These are phyloP conservation scores for Endoconidiophora polonica DNA, from an alignment of 2,329 filamentous ascomycete species.

Conservation along the genomic window DNA sequence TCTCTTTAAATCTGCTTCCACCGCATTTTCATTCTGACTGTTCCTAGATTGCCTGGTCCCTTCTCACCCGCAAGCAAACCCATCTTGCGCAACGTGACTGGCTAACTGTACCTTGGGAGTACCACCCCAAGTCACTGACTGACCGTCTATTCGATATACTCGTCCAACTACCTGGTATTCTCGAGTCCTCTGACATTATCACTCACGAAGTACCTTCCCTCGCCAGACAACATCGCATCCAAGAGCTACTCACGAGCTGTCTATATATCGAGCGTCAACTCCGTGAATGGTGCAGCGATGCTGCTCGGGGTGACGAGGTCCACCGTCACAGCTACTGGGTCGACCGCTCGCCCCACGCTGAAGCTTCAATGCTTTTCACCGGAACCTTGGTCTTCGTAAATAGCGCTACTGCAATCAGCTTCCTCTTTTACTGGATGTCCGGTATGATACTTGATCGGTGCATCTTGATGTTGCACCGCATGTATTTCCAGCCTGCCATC, in stretches of 20 bases:
- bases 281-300: slow-evolving; percentile 28
- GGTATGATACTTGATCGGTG: slow-evolving; percentile 33
- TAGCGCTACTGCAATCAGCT: slow-evolving; percentile 27
- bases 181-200: slow-evolving; percentile 29
- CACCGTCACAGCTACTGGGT: slow-evolving; percentile 21
- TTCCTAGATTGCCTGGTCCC: slow-evolving; percentile 27
- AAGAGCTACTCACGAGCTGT: slow-evolving; percentile 32
- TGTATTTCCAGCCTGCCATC: slow-evolving; percentile 28
- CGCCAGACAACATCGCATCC: slow-evolving; percentile 27
- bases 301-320: slow-evolving; percentile 16
- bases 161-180: slow-evolving; percentile 29
- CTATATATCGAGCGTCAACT: slow-evolving; percentile 31
- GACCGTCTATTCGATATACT: slow-evolving; percentile 37
- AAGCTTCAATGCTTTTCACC: slow-evolving; percentile 25
- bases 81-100: slow-evolving; percentile 36
- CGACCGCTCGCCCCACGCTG: slow-evolving; percentile 15
- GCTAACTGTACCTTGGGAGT: slow-evolving; percentile 33
- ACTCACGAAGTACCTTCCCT: slow-evolving; percentile 23
- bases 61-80: slow-evolving; percentile 32
- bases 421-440: slow-evolving; percentile 38
- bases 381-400: slow-evolving; percentile 30
- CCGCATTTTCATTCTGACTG: neutral
- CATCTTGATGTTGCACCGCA: slow-evolving; percentile 28
- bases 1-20: neutral
- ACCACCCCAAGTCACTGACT: slow-evolving; percentile 32